A percentile compares a stretch with the other conserved stretches of the same genome.
Evolutionary conservation across 208 protist genomes (phyloP).

Genomic region (Acanthamoeba divionensis): DNA sequence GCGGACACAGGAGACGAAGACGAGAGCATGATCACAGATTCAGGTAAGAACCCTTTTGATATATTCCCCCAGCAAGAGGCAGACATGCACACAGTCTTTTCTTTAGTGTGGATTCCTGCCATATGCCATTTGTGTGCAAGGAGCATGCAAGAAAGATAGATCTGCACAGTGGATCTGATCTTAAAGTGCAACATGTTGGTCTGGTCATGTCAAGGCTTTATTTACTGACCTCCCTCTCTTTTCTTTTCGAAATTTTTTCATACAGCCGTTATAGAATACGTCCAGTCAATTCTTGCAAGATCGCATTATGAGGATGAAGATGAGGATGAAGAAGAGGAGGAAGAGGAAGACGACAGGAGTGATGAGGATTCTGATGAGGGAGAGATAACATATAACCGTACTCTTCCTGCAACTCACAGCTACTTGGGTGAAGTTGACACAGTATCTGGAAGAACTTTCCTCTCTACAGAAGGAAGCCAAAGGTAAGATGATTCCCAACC

Average conservation of each 20-base stretch:
- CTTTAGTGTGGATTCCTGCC: not conserved
- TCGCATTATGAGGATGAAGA: not conserved
- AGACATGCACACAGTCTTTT: not conserved
- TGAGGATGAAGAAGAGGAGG: not conserved
- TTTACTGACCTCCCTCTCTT: not conserved
- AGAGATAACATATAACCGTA: conserved; percentile 14
- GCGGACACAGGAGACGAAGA: not conserved
- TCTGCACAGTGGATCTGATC: not conserved
- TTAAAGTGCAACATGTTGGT: not conserved
- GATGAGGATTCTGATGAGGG: not conserved
- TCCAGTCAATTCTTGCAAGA: not conserved
- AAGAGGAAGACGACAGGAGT: not conserved
- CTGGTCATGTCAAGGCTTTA: not conserved
- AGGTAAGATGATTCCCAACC: not conserved
- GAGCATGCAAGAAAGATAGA: not conserved
- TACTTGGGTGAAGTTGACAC: conserved; percentile 13
- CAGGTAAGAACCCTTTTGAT: not conserved
- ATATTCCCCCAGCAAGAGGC: too few relatives aligned
- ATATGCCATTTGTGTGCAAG: not conserved
- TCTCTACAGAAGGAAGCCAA: not conserved
- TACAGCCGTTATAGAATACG: not conserved
- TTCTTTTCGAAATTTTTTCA: not conserved
- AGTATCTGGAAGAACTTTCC: not conserved
- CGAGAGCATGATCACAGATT: not conserved
- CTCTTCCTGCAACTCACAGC: not conserved